These are phyloP conservation scores for Alnus glutinosa DNA, from an alignment of 306 rosid species.

Conservation along the genomic window DNA sequence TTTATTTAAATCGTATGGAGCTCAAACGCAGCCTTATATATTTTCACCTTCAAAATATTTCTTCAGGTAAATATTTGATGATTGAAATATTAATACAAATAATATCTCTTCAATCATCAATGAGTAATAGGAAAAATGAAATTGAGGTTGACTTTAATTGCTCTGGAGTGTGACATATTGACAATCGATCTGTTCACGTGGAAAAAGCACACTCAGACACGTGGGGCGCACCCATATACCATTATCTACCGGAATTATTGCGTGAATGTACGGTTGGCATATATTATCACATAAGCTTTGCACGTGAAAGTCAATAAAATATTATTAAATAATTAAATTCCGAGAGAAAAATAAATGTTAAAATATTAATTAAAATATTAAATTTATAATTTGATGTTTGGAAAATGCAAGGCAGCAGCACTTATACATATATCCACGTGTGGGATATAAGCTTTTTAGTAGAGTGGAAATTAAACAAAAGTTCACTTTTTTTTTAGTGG, in stretches of 20 bases:
- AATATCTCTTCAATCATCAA: too few species aligned
- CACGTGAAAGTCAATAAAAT: too few species aligned
- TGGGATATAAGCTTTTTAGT: neutral
- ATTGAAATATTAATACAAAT: too few species aligned
- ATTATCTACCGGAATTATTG: neutral
- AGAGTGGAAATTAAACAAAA: neutral
- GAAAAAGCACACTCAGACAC: constrained; percentile 2
- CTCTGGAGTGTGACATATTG: too few species aligned
- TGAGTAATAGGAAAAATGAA: too few species aligned
- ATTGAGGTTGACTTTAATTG: too few species aligned
- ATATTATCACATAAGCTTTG: neutral
- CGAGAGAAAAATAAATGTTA: neutral
- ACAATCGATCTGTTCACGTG: constrained; percentile 5
- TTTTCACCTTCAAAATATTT: too few species aligned
- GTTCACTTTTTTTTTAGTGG: neutral
- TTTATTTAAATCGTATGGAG: too few species aligned
- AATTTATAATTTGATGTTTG: neutral
- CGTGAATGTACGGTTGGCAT: neutral
- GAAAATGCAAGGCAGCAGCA: neutral
- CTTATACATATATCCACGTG: neutral
- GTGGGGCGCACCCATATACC: neutral
- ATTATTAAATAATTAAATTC: too few species aligned
- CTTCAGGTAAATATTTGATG: too few species aligned
- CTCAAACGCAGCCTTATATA: too few species aligned
- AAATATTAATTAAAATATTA: too few species aligned